Evolutionary conservation across 2,329 filamentous ascomycete genomes (phyloP), one percentile per base, ranked within the genome.

Genomic region (Oidium heveae): DNA sequence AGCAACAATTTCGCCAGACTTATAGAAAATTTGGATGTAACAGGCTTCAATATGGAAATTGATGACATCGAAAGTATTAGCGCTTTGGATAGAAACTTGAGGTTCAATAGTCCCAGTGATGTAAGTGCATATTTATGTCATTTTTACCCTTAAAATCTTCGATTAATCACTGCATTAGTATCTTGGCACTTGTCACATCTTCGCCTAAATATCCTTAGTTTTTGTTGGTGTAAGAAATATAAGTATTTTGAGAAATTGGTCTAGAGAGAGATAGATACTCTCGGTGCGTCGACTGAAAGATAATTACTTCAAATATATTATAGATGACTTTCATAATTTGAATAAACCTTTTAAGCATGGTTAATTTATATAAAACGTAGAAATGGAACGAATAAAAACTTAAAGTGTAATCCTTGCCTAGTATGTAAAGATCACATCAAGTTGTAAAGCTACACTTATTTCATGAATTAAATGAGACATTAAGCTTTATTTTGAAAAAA

Each of bases 81-180:
- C 56, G 72, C 66, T 52, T 70, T 88, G 65, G 75, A 88, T 66
- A 69, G 72, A 61, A 71, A 74, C 59, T 70, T 86, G 65, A 76
- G 82, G 63, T 87, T 88, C 70, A 88, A 88, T 70, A 78, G 86
- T 69, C 84, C 83, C 3, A 56, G 43, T 43, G 55, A 56, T 55
- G 59, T 60, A 52, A 58, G 59, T 44, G n/a, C 22, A 20, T 15
- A 32, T 36, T 18, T 24, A 24, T 52, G 7, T 8, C 36, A n/a
- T 53, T 6, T 2, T 1, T 28, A n/a, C 16, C 13, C 7, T 22
- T 2, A 41, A 16, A 32, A 32, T 32, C 47, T 37, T 55, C 59
- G 39, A 61, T n/a, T 28, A 20, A 28, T 9, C 24, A n/a, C 52
- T 24, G 12, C n/a, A 24, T 49, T 33, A 66, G 60, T 70, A 75